Base-by-base conservation (phyloP, 2,329 filamentous ascomycete species). In the Neonectria punicea region DNA sequence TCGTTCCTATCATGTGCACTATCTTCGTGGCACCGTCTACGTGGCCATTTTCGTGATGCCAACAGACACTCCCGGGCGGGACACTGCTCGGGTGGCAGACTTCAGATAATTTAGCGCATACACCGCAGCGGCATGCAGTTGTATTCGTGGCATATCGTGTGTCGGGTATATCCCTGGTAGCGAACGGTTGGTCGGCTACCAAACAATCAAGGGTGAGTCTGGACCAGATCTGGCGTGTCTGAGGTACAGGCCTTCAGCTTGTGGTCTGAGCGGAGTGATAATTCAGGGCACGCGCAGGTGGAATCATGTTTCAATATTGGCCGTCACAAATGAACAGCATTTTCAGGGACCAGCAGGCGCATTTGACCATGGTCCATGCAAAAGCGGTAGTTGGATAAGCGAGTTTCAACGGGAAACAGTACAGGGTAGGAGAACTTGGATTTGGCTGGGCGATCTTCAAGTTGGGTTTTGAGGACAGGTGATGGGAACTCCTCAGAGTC, bases 61-160 rank as follows among this genome's bases (percentile, higher is more conserved):
- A 34, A 34, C 49, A 14, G 10, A n/a, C 6, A 41, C 3, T n/a
- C 20, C 46, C 13, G 49, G 13, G 7, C 32, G 49, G 30, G 18
- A 20, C 22, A 9, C 8, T 28, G n/a, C n/a, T 30, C 20, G 20
- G 51, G 39, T 43, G 3, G 46, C 44, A 54, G 10, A n/a, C 50
- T 39, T 41, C 32, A 22, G 20, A 53, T 47, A 25, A 43, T 13
- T 10, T 44, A 7, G 22, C 25, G 16, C 51, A 13, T 39, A 28
- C 5, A 10, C 22, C 49, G 51, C 41, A n/a, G 36, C 58, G 47
- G 16, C 4, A 28, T 30, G 41, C 53, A 11, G 32, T 49, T n/a
- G 11, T 34, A 39, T 39, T 54, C 50, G 58, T 61, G 50, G 54
- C 58, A 55, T 61, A 20, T 49, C n/a, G 8, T n/a, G 58, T 61